A percentile compares a stretch with the other conserved stretches of the same genome.
These are phyloP conservation scores for Trichoderma brevicompactum DNA, from an alignment of 2,329 filamentous ascomycete genomes.

Conservation along the genomic window DNA sequence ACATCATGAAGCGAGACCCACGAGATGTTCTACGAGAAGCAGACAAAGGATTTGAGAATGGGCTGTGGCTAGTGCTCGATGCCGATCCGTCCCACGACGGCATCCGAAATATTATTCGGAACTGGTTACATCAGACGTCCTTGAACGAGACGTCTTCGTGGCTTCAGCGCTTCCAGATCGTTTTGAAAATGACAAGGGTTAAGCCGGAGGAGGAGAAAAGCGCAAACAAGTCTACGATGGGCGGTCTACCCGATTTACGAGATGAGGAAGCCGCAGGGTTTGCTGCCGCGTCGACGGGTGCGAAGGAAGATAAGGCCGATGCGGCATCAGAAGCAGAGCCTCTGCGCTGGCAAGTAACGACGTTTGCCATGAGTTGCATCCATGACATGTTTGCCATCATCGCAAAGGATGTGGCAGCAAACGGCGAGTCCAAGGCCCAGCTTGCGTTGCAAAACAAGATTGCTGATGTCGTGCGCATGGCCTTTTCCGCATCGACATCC, in stretches of 20 bases:
- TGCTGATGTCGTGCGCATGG: constrained; percentile 93
- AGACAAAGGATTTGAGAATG: constrained; percentile 80
- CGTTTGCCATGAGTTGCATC: constrained; percentile 89
- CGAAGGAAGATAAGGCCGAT: constrained; percentile 59
- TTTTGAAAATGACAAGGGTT: constrained; percentile 83
- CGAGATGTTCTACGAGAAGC: constrained; percentile 79
- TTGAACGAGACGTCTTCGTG: constrained; percentile 79
- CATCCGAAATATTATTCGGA: constrained; percentile 84
- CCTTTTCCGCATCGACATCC: constrained; percentile 95
- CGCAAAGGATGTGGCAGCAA: constrained; percentile 75
- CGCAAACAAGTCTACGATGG: constrained; percentile 50
- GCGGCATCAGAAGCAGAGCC: constrained; percentile 75
- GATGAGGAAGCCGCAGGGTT: constrained; percentile 98
- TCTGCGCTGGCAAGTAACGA: constrained; percentile 91
- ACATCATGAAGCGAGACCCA: constrained; percentile 91
- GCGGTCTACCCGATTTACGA: constrained; percentile 74
- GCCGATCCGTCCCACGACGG: constrained; percentile 74
- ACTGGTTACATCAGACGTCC: constrained; percentile 92
- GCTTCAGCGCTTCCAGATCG: constrained; percentile 85
- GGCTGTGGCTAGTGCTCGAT: constrained; percentile 89
- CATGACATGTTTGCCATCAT: constrained; percentile 81
- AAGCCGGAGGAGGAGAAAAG: constrained; percentile 61
- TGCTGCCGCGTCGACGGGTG: constrained; percentile 70
- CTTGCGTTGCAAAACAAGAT: constrained; percentile 78
- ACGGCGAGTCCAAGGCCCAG: constrained; percentile 79